Evolutionary conservation across 2,329 filamentous ascomycete genomes (phyloP).

Genomic region (Torrubiella hemipterigena): DNA sequence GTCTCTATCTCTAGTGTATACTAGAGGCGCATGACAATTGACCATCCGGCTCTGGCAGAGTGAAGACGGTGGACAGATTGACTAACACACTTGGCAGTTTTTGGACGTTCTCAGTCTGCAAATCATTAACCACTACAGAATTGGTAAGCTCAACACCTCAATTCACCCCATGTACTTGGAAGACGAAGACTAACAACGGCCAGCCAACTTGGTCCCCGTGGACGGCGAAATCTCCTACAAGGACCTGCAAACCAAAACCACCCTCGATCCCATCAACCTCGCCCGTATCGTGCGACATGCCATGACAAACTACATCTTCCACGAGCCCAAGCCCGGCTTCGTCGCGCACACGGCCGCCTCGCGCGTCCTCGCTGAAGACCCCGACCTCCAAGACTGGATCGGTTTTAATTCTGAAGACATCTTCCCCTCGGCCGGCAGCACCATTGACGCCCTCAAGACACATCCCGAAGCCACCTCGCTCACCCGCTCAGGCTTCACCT

Average conservation of each 20-base stretch:
- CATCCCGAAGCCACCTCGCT: conserved; percentile 36
- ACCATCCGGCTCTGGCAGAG: no score
- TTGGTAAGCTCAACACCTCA: conserved; percentile 33
- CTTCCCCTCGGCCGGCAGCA: conserved; percentile 34
- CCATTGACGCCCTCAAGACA: conserved; percentile 28
- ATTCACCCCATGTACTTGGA: no score
- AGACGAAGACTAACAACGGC: no score
- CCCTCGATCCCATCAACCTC: conserved; percentile 35
- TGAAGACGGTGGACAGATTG: conserved; percentile 5
- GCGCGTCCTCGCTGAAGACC: conserved; percentile 34
- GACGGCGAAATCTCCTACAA: conserved; percentile 29
- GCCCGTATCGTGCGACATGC: conserved; percentile 40
- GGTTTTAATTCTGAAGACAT: conserved; percentile 43
- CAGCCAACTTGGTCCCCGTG: conserved; percentile 38
- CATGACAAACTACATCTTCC: conserved; percentile 45
- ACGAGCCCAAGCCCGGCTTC: conserved; percentile 33
- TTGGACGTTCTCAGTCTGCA: conserved; percentile 37
- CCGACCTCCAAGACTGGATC: conserved; percentile 38
- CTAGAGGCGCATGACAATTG: no score
- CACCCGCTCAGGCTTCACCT: conserved; percentile 37
- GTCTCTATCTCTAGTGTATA: no score
- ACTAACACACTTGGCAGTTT: conserved; percentile 20
- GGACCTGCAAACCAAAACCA: conserved; percentile 31
- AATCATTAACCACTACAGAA: conserved; percentile 35
- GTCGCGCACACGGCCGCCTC: conserved; percentile 46